Conservation (phyloP, 2,329 filamentous ascomycete species). For the Ophiostoma piceae region DNA sequence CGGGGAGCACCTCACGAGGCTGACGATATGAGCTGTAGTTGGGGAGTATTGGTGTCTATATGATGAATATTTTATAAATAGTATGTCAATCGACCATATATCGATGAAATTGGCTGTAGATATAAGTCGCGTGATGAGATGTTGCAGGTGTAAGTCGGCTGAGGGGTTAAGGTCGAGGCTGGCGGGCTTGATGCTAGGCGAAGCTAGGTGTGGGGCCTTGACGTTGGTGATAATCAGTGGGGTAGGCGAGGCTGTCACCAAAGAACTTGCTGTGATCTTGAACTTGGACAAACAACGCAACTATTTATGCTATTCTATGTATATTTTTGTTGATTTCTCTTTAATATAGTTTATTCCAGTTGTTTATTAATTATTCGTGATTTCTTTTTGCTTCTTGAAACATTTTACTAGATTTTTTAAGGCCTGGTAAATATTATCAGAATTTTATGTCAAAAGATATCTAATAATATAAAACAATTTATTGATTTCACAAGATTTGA, state of each 20-base stretch:
- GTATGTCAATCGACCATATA: not conserved
- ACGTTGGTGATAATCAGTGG: not conserved
- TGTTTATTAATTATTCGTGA: too few species aligned
- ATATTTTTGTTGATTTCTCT: too few species aligned
- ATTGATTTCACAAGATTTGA: too few species aligned
- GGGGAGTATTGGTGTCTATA: not conserved
- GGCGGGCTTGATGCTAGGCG: not conserved
- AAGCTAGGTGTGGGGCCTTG: not conserved
- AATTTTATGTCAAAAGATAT: too few species aligned
- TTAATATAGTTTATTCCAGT: too few species aligned
- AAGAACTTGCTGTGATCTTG: not conserved
- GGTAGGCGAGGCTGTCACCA: constrained; percentile 4
- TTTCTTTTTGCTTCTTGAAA: too few species aligned
- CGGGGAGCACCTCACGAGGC: not conserved
- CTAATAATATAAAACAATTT: too few species aligned
- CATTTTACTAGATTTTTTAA: too few species aligned
- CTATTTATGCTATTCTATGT: not conserved
- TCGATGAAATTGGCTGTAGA: not conserved
- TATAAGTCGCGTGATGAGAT: not conserved
- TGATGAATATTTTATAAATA: not conserved
- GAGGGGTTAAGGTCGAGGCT: constrained; percentile 7
- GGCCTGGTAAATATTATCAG: too few species aligned
- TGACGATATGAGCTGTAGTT: not conserved
- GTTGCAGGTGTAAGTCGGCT: not conserved
- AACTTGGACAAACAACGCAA: not conserved